phyloP scores from a whole-genome alignment of 179 eudicot genomes.

The Carnegiea gigantea region DNA sequence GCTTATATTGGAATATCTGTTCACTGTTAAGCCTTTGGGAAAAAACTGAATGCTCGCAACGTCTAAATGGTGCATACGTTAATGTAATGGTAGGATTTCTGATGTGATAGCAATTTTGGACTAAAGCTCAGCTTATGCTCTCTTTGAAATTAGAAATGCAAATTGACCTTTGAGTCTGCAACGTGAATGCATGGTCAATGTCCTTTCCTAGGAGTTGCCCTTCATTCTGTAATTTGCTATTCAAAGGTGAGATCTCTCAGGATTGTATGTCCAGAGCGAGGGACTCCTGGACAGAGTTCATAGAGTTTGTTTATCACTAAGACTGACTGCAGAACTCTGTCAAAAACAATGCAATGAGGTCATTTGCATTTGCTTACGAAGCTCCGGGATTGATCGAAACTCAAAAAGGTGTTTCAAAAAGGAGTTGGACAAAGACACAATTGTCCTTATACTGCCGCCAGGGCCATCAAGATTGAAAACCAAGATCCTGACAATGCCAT shows the following conservation, averaged over 20 bases:
- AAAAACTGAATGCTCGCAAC: neutral
- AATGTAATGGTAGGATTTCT: neutral
- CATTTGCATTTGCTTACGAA: neutral
- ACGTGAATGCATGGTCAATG: neutral
- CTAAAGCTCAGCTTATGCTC: neutral
- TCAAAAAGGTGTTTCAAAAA: constrained; percentile 51
- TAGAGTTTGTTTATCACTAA: neutral
- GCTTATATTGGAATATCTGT: too few relatives aligned
- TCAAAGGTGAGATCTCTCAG: neutral
- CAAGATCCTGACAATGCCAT: constrained; percentile 86
- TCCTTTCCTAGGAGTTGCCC: neutral
- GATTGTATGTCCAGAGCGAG: neutral
- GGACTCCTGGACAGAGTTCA: neutral
- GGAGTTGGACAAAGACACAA: constrained; percentile 63
- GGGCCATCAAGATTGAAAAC: constrained; percentile 76
- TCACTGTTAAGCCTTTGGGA: too few relatives aligned
- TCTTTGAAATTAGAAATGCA: neutral
- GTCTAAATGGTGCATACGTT: too few relatives aligned
- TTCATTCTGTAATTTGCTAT: neutral
- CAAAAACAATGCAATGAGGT: neutral
- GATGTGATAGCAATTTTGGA: neutral
- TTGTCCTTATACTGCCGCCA: constrained; percentile 72
- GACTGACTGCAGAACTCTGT: neutral
- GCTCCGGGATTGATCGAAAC: neutral
- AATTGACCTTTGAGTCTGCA: neutral